Evolutionary conservation across 1,284 basidiomycete genomes (phyloP), one percentile per base, ranked within the genome.

Genomic region (Filobasidium uniguttulatum): DNA sequence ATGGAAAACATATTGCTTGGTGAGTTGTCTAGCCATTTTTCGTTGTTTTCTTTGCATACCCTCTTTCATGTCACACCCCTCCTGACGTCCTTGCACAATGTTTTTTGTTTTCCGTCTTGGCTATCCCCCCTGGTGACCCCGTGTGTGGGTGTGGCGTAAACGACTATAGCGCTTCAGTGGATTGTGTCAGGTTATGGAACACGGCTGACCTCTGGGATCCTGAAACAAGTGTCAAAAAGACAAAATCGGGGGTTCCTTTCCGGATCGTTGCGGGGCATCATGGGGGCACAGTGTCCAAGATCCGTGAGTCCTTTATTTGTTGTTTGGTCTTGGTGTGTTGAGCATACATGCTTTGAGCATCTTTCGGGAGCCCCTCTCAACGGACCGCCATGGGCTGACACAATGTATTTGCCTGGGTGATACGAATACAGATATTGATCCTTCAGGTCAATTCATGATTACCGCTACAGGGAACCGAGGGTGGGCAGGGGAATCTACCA

Each of bases 211-310:
- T 79, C 37, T 77, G 77, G 46, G 80, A 85, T 60, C 68, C 73
- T 7, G 82, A 84, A 60, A 73, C 72, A 3, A 56, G 44, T 34
- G 77, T 74, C 60, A 70, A 72, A 49, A 79, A 74, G 63, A 76
- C 77, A 37, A 56, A 56, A 40, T 63, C 58, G 25, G 57, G 62
- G 7, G 80, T 82, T 17, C 83, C 83, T 56, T 96, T 96, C 75
- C 89, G 89, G 68, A 94, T 97, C 55, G 86, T 98, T 33, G 85
- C 90, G 4, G 93, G 93, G 0, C 91, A 97, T 69, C 88, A 96
- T 68, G 90, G 91, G 26, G 91, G 89, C 1, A 85, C 82, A 54
- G 78, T 96, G 15, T 93, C 88, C 4, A 82, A 85, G 59, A 85
- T 94, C 78, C 66, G 88, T 91, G 67, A 63, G 82, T 70, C 53